Evolutionary conservation across 345 rosid genomes (phyloP), one percentile per base, ranked within the genome.

Genomic region (Eucalyptus curtisii): DNA sequence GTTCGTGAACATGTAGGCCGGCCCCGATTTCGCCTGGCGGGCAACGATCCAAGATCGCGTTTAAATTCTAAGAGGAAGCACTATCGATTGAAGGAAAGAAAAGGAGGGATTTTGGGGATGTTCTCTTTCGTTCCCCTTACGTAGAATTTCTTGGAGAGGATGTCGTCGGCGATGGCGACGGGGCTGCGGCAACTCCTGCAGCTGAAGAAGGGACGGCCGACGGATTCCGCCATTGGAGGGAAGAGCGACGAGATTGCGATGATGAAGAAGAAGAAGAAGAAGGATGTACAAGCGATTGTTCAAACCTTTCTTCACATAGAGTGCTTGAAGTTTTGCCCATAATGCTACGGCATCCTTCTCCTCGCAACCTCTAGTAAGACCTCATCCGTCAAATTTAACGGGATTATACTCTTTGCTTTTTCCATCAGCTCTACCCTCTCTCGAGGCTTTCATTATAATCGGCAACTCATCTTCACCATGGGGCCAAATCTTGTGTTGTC

Each of bases 111-210:
- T 20, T 10, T 8, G 15, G 44, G 42, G 33, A 50, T 2, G 45
- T 64, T 64, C 44, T 25, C 37, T 64, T 27, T n/a, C 19, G 3
- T 44, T 87, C 27, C 71, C 40, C 42, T 52, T 90, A 95, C 99
- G 6, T 14, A 95, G 94, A 96, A 96, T 87, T 95, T 93, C 93
- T 96, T 96, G 48, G 99, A 95, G 89, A 96, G 93, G 87, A 97
- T 91, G 92, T 97, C 99, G 84, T 97, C 98, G 86, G 95, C 99
- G 90, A 96, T 91, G 13, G 97, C 93, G 25, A 97, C 94, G 90
- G 90, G 97, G 90, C 95, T 96, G 84, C 97, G 91, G 90, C 99
- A 97, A 88, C 94, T 94, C 49, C 89, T 94, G 93, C 99, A 96
- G 94, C 99, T 92, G 90, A 95, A 96, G 88, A 96, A 89, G 82